Evolutionary conservation across 495 filamentous ascomycete genomes (phyloP), one percentile per base, ranked within the genome.

Genomic region (Podospora conica): DNA sequence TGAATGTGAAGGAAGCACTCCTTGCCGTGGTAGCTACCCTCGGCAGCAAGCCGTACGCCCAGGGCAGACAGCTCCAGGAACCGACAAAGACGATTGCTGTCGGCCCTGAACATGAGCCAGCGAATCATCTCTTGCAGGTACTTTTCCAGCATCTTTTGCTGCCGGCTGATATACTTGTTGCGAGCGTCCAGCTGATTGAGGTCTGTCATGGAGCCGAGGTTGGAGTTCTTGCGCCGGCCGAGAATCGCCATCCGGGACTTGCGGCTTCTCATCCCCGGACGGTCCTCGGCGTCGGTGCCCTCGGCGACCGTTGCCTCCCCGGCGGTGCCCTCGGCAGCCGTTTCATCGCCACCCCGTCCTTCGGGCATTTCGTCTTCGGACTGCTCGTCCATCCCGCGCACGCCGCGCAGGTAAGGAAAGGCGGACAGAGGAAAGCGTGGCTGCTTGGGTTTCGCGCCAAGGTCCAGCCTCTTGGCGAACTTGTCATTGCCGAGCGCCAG

Each of bases 1-100:
- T 93, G 89, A 58, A 98, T 95, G 63, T 96, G 87, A 58, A 98
- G 80, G 70, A 91, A 93, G 10, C 95, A 96, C 79, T 99, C 96
- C 76, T 99, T 99, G 29, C 95, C 95, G 74, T 98, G 96, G 71
- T 96, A 98, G 70, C 92, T 95, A 18, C 91, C 93, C 77, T 99
- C 95, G 8, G 93, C 93, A 55, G 95, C 93, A 59, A 99, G 85
- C 31, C 96, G 85, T n/a, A 99, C 91, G 7, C 96, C 96, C 9
- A 99, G 82, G 3, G 96, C 93, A 64, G 95, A 98, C 5, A 99
- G 76, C 75, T 99, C 95, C 12, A 99, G 80, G 73, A 99, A 99
- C 70, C 93, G 94, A 79, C 95, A 99, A 12, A 99, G 80, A 12
- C 95, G 87, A 71, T 97, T 99, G 76, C 92, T 96, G 71, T 97